Base-by-base conservation (phyloP, 768 basidiomycete species). In the Rhodotorula graminis region DNA sequence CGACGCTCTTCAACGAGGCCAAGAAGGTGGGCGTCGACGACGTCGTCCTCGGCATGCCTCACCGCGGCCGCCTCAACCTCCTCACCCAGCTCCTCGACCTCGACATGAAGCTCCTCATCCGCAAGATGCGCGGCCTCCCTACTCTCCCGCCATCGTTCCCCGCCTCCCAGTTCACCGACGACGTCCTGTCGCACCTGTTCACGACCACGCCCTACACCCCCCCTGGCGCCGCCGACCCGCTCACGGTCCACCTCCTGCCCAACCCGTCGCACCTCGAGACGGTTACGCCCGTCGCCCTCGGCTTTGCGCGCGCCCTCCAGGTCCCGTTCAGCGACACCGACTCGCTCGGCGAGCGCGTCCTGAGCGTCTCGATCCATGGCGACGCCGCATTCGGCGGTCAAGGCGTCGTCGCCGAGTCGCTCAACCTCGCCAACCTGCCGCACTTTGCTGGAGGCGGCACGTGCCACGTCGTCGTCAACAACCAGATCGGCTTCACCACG, bases 301-400 rank as follows among this genome's bases (percentile, higher is more conserved):
- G 93, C 9, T 92, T 93, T 79, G 90, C 91, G 9, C 89, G 93
- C 25, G 92, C 91, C 2, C 93, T 95, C 79, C 93, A 96, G 79
- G 92, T 88, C 76, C 86, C 63, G 73, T 19, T 78, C 79, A 52
- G 80, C 19, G 76, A 79, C 15, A 81, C 80, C 18, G 85, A 84
- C 63, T 73, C 77, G 72, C 81, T 86, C 0, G 85, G 90, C 2
- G 87, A 88, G 79, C 86, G 84, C 77, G 93, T 89, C 6, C 88
- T 95, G 87, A 92, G 89, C 73, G 88, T 95, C 0, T 91, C 93
- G 77, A 81, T 96, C 60, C 93, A 95, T 74, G 93, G 93, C 6
- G 93, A 96, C 80, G 92, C 91, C 2, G 91, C 90, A 69, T 94
- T 95, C 78, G 86, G 89, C 0, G 93, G 93, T 0, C 93, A 95